Evolutionary conservation across 2,329 filamentous ascomycete species (phyloP), one percentile per base, ranked within the genome.

Genomic region (Ascomycota sp.): DNA sequence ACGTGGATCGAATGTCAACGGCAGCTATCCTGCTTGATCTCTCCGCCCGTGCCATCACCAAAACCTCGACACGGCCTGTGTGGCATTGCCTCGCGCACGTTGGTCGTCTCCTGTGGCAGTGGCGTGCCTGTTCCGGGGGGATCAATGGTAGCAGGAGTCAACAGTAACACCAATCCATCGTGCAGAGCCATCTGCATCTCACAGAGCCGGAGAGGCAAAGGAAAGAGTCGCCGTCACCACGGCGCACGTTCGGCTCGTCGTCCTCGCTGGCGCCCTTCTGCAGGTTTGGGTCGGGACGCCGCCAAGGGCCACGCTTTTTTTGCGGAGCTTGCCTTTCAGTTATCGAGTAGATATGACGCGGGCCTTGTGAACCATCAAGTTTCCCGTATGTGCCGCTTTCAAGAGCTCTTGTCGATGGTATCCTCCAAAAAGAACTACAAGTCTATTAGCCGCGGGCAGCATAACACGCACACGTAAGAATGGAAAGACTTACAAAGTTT

Each of bases 351-450:
- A 40, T 42, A 41, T 46, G 34, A 36, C 42, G 41, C 27, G 39
- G 31, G 28, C 35, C 37, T 37, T 46, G 40, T 46, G 50, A 44
- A 36, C 47, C 40, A 33, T 40, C 38, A 17, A 3, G 15, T 35
- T 52, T 40, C 33, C 47, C 42, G 23, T 44, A 22, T 36, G 42
- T 48, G 55, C 51, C 53, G 63, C 69, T 62, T 81, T 69, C 59
- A 65, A 56, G 57, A 61, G 49, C 56, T 59, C 48, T 65, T 61
- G 31, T 67, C 56, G 25, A 51, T 46, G 33, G 48, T 49, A 47
- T 94, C 85, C 54, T 95, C 86, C 54, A 95, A 56, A 78, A 95
- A 95, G 75, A 93, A 94, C 75, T 81, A 34, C 25, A 17, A 11
- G 24, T 48, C 39, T n/a, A 30, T 35, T 19, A 28, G 32, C 12